phyloP scores from a whole-genome alignment of 164 flowering plant genomes.

The Dillenia turbinata region DNA sequence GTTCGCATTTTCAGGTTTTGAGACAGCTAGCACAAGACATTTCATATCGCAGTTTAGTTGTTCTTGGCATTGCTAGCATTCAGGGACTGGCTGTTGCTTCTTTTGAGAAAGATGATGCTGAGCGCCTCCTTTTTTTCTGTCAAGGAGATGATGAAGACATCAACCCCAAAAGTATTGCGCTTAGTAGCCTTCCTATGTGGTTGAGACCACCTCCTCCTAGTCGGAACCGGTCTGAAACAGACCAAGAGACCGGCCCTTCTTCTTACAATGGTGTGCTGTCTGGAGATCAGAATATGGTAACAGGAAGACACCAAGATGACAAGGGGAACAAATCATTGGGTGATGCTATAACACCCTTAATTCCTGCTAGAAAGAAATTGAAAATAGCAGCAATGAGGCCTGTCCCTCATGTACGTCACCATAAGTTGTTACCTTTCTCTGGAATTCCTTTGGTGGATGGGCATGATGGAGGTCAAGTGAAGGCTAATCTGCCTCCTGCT shows the following conservation, averaged over 20 bases:
- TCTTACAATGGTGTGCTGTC: constrained; percentile 2
- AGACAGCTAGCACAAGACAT: constrained; percentile 90
- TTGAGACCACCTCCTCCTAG: constrained; percentile 70
- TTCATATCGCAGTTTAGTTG: constrained; percentile 78
- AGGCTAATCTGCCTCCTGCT: constrained; percentile 33
- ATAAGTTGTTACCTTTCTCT: constrained; percentile 71
- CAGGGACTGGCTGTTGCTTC: constrained; percentile 94
- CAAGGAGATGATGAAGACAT: constrained; percentile 29
- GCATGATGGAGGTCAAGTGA: constrained; percentile 44
- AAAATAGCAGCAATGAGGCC: constrained; percentile 93
- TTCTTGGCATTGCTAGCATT: constrained; percentile 89
- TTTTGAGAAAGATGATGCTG: constrained; percentile 88
- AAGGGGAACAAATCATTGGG: constrained; percentile 16
- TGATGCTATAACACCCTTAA: constrained; percentile 12
- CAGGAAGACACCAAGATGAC: constrained; percentile 16
- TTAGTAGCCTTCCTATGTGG: constrained; percentile 56
- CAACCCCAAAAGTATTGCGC: constrained; percentile 11
- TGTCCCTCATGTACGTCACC: constrained; percentile 70
- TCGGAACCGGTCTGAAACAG: constrained; percentile 45
- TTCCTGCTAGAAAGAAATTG: constrained; percentile 34
- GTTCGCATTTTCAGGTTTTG: constrained; percentile 55
- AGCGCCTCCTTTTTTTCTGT: constrained; percentile 82
- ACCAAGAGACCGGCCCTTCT: constrained; percentile 18
- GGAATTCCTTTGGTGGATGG: constrained; percentile 50
- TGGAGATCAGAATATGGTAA: constrained; percentile 11